Evolutionary conservation across 1,284 basidiomycete genomes (phyloP).

Genomic region (Agroathelia rolfsii): DNA sequence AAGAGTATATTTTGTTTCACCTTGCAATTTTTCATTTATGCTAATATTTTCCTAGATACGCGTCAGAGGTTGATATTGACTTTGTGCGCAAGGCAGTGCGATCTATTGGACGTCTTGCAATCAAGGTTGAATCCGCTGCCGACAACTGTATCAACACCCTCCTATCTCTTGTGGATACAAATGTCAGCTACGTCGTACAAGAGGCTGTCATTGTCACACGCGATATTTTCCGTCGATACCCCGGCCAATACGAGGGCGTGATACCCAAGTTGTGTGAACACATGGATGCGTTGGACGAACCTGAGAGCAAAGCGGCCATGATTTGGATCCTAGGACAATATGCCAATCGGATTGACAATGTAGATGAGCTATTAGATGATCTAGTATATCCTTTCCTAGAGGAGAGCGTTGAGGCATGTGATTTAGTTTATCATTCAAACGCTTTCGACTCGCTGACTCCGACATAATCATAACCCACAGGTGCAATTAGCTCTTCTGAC

Average conservation of each 20-base stretch:
- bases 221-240: slow-evolving; percentile 98
- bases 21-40: slow-evolving; percentile 1
- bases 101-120: slow-evolving; percentile 92
- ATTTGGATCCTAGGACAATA: slow-evolving; percentile 99
- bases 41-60: slow-evolving; percentile 48
- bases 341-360: slow-evolving; percentile 93
- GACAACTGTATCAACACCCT: slow-evolving; percentile 94
- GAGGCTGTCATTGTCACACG: slow-evolving; percentile 91
- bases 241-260: slow-evolving; percentile 94
- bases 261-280: slow-evolving; percentile 93
- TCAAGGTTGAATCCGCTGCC: slow-evolving; percentile 88
- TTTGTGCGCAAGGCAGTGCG: slow-evolving; percentile 93
- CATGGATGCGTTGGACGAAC: slow-evolving; percentile 94
- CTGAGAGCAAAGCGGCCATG: slow-evolving; percentile 93
- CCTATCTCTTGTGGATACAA: slow-evolving; percentile 83
- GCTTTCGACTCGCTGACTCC: slow-evolving; percentile 1
- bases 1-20: slow-evolving; percentile 52
- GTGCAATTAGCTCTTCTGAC: slow-evolving; percentile 95
- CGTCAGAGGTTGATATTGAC: slow-evolving; percentile 97
- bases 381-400: slow-evolving; percentile 92
- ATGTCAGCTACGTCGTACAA: slow-evolving; percentile 95
- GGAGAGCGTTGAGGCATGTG: slow-evolving; percentile 80
- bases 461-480: slow-evolving; percentile 24
- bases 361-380: slow-evolving; percentile 82
- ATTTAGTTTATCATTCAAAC: slow-evolving; percentile 2